Evolutionary conservation across 2,329 filamentous ascomycete species (phyloP), one percentile per base, ranked within the genome.

Genomic region (Pleoardoris graminearum): DNA sequence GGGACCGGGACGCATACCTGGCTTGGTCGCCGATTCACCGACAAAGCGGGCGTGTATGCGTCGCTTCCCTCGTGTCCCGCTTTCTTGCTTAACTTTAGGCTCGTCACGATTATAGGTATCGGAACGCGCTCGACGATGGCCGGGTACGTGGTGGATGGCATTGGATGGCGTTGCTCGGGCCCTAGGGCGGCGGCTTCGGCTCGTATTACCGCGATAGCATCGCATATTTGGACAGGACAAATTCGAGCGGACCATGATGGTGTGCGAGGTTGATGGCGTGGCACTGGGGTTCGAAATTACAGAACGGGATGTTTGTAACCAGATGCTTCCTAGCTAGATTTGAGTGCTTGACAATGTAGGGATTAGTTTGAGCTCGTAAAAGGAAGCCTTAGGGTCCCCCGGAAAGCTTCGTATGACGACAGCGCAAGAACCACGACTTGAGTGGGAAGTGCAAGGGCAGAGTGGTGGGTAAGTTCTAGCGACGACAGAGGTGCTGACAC

Each of bases 141-240:
- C 65, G 7, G 74, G 75, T 1, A 72, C 69, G 0, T 77, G 75
- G 75, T 76, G 70, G 67, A 75, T 77, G 74, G 73, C 7, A 67
- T 63, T 10, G 74, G 75, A 0, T 77, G 74, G 75, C 77, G 75
- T 51, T 76, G 74, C 54, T 68, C 62, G 5, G 75, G 76, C 63
- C 69, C 0, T 76, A 74, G 73, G 74, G 75, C 6, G 60, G 64
- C 35, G 75, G 73, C 14, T 77, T 77, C 58, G 74, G 75, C 57
- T 70, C 68, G 0, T 70, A 68, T 29, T 54, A 54, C 3, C 64
- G 63, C 32, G 72, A 75, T 49, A 69, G 63, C 19, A 65, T 75
- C 33, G 60, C 58, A 12, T 76, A 75, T 42, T 53, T 43, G 23
- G 75, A 75, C 52, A 58, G 56, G 4, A 53, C 68, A 14, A 62